Evolutionary conservation across 2,329 filamentous ascomycete genomes (phyloP), one percentile per base, ranked within the genome.

Genomic region (Phyllosticta paracitricarpa): DNA sequence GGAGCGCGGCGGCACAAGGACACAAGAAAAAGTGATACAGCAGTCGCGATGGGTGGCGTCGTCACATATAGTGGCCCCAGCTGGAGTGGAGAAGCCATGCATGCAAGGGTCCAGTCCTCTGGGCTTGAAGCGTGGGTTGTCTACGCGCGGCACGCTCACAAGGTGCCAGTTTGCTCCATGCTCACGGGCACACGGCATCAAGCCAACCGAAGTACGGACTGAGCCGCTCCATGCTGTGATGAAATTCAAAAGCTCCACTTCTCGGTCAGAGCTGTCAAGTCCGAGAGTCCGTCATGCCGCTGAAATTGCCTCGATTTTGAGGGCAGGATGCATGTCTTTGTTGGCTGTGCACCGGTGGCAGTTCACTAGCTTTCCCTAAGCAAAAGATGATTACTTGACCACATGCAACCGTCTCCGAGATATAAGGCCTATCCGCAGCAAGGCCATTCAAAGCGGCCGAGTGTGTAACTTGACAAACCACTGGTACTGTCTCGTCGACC

Each of bases 31-130:
- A 52, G 60, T 62, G 56, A 28, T 62, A 56, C 60, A 62, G 56
- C 56, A 52, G 58, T 61, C 58, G 58, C 53, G 53, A 56, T 61
- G 58, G 58, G 4, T 56, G 54, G 58, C 58, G 58, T 48, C 40
- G 40, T 48, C 40, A 48, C 40, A 48, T 48, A 48, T 48, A 48
- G 40, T n/a, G 40, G 40, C 40, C 40, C 40, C 40, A 48, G 40
- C 40, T 48, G 17, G 14, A 48, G 40, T 48, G 40, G 40, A 48
- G 40, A 48, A 48, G 40, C 33, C 40, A 48, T 48, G 40, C 40
- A 48, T 48, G 40, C 40, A 48, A 48, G 40, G 40, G 40, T 48
- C 40, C 40, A 48, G 40, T 48, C 14, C 14, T 48, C 40, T 19
- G 40, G 40, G 40, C 40, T 48, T 14, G 40, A 48, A 48, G 40